Evolutionary conservation across 2,329 filamentous ascomycete species (phyloP).

Genomic region (Juglanconis oblonga): DNA sequence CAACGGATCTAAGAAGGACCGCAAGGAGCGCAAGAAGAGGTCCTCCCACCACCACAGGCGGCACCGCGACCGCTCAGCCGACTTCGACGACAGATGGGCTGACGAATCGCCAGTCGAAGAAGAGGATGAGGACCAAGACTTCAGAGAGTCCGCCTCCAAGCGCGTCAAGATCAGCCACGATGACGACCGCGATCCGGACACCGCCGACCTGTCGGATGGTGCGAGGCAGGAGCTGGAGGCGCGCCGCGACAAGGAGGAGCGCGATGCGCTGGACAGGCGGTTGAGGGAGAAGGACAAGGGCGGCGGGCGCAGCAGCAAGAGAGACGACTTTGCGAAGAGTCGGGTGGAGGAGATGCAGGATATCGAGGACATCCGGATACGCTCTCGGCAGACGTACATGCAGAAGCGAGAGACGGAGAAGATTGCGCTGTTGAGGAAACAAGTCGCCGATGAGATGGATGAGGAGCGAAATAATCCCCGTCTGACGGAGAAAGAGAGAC

Average conservation of each 20-base stretch:
- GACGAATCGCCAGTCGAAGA: slow-evolving; percentile 63
- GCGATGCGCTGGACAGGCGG: slow-evolving; percentile 76
- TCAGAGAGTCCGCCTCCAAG: slow-evolving; percentile 68
- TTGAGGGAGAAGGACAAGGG: slow-evolving; percentile 69
- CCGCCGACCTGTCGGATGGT: slow-evolving; percentile 58
- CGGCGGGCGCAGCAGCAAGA: slow-evolving; percentile 59
- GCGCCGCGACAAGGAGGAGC: slow-evolving; percentile 67
- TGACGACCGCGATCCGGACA: slow-evolving; percentile 37
- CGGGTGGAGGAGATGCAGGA: slow-evolving; percentile 67
- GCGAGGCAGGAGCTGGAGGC: slow-evolving; percentile 56
- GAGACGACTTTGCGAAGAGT: slow-evolving; percentile 55
- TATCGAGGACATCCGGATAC: slow-evolving; percentile 70
- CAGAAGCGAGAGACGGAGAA: slow-evolving; percentile 88
- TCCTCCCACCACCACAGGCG: slow-evolving; percentile 21
- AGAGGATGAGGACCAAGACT: slow-evolving; percentile 54
- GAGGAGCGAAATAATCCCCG: slow-evolving; percentile 74
- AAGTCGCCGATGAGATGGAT: slow-evolving; percentile 83
- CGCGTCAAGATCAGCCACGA: slow-evolving; percentile 63
- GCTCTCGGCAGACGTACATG: slow-evolving; percentile 88
- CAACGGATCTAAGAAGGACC: slow-evolving; percentile 44
- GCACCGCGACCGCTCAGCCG: slow-evolving; percentile 33
- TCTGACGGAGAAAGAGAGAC: slow-evolving; percentile 75
- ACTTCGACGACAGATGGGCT: slow-evolving; percentile 78
- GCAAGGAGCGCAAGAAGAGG: slow-evolving; percentile 46
- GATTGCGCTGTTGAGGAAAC: slow-evolving; percentile 79